Evolutionary conservation across 257 asterid species (phyloP).

Genomic region (Ligustrum vulgare): DNA sequence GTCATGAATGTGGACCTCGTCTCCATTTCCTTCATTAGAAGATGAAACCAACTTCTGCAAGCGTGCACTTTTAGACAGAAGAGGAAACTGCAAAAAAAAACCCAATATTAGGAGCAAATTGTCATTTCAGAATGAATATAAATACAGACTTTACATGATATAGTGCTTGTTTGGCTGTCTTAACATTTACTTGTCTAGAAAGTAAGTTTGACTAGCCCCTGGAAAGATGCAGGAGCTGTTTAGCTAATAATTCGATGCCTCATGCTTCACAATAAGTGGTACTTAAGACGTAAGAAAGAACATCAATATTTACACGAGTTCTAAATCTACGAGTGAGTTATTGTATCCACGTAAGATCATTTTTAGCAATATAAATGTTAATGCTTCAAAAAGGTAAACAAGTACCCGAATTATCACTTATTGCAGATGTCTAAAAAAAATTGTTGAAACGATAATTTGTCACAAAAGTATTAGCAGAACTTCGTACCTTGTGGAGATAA

Average conservation of each 20-base stretch:
- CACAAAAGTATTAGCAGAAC: constrained; percentile 2
- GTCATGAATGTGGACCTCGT: constrained; percentile 53
- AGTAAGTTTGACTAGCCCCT: not conserved
- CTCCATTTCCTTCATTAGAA: constrained; percentile 41
- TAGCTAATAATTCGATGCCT: not conserved
- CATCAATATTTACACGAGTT: not conserved
- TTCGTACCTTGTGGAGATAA: constrained; percentile 65
- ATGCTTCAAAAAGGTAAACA: not conserved
- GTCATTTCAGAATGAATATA: constrained; percentile 4
- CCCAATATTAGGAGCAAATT: constrained; percentile 17
- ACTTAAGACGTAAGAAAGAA: not conserved
- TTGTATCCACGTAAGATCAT: not conserved
- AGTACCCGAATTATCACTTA: not conserved
- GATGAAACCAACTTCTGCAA: constrained; percentile 55
- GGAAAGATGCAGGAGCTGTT: not conserved
- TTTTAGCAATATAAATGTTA: not conserved
- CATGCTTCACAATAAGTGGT: not conserved
- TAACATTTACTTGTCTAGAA: not conserved
- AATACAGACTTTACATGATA: not conserved
- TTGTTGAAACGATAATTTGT: not conserved
- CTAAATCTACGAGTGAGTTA: not conserved
- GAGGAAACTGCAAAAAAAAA: constrained; percentile 63
- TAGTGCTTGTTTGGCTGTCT: not conserved
- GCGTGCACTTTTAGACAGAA: constrained; percentile 54
- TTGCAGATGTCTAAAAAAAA: not conserved